Percentiles rank a stretch among this genome's conserved stretches.
Conservation (phyloP, 2,329 filamentous ascomycete species). For the Dactylellina sp. region DNA sequence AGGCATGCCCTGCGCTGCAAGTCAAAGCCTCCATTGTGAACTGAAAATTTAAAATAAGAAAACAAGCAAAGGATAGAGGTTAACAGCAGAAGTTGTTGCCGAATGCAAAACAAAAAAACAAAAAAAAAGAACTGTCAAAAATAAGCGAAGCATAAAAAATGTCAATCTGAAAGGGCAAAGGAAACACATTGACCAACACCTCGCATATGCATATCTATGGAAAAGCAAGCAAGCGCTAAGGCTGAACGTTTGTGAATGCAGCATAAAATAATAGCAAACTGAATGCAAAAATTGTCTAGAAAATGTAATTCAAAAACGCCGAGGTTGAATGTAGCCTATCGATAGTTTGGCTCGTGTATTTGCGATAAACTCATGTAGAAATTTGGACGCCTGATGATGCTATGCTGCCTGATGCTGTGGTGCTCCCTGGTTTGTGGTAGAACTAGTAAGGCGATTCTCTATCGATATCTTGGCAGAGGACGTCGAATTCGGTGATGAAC, state of each 20-base stretch:
- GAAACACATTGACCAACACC: no score
- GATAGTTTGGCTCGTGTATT: no score
- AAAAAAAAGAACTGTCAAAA: not conserved
- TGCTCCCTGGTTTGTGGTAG: no score
- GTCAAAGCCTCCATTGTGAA: not conserved
- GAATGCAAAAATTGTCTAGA: not conserved
- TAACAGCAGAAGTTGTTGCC: not conserved
- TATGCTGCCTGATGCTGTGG: no score
- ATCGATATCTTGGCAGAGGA: constrained; percentile 30
- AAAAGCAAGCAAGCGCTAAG: constrained; percentile 2
- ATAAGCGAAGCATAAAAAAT: no score
- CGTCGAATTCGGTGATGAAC: constrained; percentile 30
- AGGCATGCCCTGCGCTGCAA: no score
- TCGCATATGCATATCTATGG: not conserved
- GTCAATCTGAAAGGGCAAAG: no score
- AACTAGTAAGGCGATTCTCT: not conserved
- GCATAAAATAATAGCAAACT: not conserved
- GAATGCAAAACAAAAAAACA: not conserved
- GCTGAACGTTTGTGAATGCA: constrained; percentile 7
- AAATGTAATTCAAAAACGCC: not conserved
- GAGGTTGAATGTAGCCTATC: no score
- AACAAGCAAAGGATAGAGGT: not conserved
- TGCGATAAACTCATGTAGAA: no score
- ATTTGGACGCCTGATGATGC: no score
- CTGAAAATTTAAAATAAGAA: not conserved